Evolutionary conservation across 2,329 filamentous ascomycete genomes (phyloP), one percentile per base, ranked within the genome.

Genomic region (Beauveria caledonica): DNA sequence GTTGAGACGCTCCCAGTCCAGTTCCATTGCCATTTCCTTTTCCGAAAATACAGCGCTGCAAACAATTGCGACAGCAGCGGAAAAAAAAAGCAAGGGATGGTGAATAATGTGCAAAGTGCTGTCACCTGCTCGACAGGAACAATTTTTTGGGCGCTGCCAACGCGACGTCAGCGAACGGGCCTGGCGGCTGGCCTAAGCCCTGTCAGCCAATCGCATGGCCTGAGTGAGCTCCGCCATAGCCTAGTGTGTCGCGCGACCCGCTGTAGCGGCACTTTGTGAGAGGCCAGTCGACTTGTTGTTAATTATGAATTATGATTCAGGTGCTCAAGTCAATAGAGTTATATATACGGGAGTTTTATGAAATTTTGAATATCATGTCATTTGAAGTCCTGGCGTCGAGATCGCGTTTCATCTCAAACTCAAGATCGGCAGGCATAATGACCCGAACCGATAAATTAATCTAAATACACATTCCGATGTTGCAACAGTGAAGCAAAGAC

Each of bases 1-100:
- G 62, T 72, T 73, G 59, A 85, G 73, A 67, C 73, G 78, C 68
- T 82, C 71, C 62, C 69, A 71, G 66, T 85, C 80, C 46, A 85
- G 78, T 58, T 70, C 66, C 60, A 70, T 67, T 58, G 75, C 67
- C 78, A 80, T 81, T 63, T 48, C 10, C 33, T 69, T 13, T 21
- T 13, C 8, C 15, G n/a, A 23, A 40, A 19, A n/a, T 44, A 39
- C 7, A n/a, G 40, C 5, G 8, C 2, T 46, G 11, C 4, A 33
- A 9, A 5, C 27, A 25, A 51, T n/a, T 39, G 23, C 9, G 13
- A 13, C 15, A 49, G 7, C 27, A 17, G 13, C 7, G 45, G 17
- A 27, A 27, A 56, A 19, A 27, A 27, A 50, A 53, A 19, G 15
- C 17, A 33, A 58, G 10, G 33, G 44, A 48, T 36, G 54, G 27